Conservation (phyloP, 495 filamentous ascomycete genomes). For the Cudoniella acicularis region DNA sequence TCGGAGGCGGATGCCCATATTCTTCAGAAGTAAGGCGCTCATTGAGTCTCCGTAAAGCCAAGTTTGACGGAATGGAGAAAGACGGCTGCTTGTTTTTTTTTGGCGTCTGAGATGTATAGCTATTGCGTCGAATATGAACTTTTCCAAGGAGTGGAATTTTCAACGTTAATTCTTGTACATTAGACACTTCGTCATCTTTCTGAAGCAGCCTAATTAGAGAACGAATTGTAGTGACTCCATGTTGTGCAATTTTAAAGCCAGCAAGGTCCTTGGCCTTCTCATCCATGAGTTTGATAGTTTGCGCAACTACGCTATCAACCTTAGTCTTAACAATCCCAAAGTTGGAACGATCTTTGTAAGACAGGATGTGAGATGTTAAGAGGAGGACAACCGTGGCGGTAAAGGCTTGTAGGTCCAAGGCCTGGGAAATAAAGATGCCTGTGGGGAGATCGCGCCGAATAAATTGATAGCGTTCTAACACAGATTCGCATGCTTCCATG, state of each 20-base stretch:
- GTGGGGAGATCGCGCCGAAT: conserved; percentile 4
- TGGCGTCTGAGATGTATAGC: not conserved
- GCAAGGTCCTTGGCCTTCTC: conserved; percentile 2
- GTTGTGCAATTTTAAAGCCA: not conserved
- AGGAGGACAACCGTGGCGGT: conserved; percentile 17
- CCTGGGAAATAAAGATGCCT: conserved; percentile 3
- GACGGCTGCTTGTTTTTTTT: not conserved
- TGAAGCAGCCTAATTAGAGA: conserved; percentile 10
- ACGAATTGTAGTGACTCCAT: conserved; percentile 2
- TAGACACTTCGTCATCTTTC: not conserved
- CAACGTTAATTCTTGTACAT: conserved; percentile 7
- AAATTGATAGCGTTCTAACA: conserved; percentile 5
- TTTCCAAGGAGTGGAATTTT: conserved; percentile 13
- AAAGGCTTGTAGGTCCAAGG: conserved; percentile 15
- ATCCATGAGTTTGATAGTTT: conserved; percentile 14
- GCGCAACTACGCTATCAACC: conserved; percentile 7
- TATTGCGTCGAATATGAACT: conserved; percentile 16
- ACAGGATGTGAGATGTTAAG: conserved; percentile 6
- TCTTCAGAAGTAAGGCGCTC: not conserved
- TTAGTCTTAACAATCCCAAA: not conserved
- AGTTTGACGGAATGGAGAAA: not conserved
- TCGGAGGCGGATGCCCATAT: not conserved
- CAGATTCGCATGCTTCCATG: conserved; percentile 14
- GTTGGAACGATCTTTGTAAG: not conserved
- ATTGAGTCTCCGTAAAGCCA: not conserved